Evolutionary conservation across 495 filamentous ascomycete species (phyloP), one percentile per base, ranked within the genome.

Genomic region (Viridothelium virens): DNA sequence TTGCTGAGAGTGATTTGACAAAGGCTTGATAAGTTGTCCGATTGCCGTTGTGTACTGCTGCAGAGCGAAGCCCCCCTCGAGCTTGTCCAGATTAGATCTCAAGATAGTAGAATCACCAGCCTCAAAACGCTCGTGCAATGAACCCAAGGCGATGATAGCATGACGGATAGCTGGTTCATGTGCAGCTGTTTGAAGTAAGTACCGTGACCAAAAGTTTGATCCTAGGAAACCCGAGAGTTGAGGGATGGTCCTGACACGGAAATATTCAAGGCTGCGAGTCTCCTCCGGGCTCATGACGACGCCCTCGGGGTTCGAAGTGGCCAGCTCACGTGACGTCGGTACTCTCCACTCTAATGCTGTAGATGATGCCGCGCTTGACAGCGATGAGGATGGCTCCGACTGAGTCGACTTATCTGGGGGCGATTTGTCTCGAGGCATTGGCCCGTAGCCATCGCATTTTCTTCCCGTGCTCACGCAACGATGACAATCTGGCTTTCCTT

Each of bases 211-310:
- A 63, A 71, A 71, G 18, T 59, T 38, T 39, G 65, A 65, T 33
- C 67, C 68, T 44, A 71, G 70, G 61, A 69, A 71, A 1, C 70
- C 70, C 16, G 70, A 65, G 62, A 71, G 65, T 59, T 71, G 70
- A 2, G 70, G 70, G 46, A 44, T 47, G 1, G 65, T 66, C 12
- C 34, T 66, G 25, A 62, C 31, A 2, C 16, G 53, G 38, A 61
- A 66, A 50, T 44, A 66, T 14, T 46, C 37, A 44, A 66, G 47
- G 12, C 53, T 59, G 7, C 53, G 53, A 33, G 14, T 59, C 53
- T 59, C 53, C 2, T 59, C 53, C 53, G 36, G 31, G 53, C 31
- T 36, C 53, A 36, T 33, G 7, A 36, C 6, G 31, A 9, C 14
- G n/a, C 31, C 18, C 3, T 36, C 31, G 31, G 31, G 10, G 31